These are phyloP conservation scores for Wickerhamiella kazuoi DNA, from an alignment of 805 yeast genomes.

Conservation along the genomic window DNA sequence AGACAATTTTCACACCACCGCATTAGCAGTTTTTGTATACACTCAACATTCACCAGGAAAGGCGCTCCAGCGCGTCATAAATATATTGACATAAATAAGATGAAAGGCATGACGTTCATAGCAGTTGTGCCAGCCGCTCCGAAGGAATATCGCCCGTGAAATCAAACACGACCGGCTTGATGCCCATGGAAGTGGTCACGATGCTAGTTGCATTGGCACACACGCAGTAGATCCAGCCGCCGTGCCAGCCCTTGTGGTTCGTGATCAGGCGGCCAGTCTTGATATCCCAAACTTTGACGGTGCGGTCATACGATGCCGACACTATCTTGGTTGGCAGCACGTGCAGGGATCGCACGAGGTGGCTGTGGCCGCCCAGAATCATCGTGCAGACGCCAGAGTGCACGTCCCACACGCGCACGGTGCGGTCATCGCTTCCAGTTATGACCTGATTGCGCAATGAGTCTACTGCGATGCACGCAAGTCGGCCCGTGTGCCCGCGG, in stretches of 20 bases:
- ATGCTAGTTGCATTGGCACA: constrained; percentile 80
- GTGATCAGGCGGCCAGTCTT: constrained; percentile 80
- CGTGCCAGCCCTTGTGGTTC: constrained; percentile 84
- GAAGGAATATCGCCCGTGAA: constrained; percentile 6
- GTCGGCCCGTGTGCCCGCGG: constrained; percentile 68
- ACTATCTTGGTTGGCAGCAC: constrained; percentile 32
- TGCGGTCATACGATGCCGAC: constrained; percentile 75
- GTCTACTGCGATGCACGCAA: constrained; percentile 68
- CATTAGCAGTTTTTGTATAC: too few species aligned
- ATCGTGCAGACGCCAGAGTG: constrained; percentile 72
- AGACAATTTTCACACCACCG: not conserved
- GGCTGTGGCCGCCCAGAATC: constrained; percentile 51
- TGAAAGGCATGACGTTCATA: too few species aligned
- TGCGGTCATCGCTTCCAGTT: constrained; percentile 77
- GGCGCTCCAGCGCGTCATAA: too few species aligned
- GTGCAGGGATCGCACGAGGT: constrained; percentile 67
- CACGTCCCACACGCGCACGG: constrained; percentile 88
- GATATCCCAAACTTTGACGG: constrained; percentile 83
- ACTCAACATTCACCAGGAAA: too few species aligned
- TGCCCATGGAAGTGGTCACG: constrained; percentile 91
- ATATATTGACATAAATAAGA: too few species aligned
- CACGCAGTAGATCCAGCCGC: constrained; percentile 74
- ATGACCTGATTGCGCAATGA: constrained; percentile 50
- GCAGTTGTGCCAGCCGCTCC: not conserved
- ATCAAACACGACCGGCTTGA: constrained; percentile 25